Conservation (phyloP, 2,329 filamentous ascomycete genomes). For the Phialemonium atrogriseum region DNA sequence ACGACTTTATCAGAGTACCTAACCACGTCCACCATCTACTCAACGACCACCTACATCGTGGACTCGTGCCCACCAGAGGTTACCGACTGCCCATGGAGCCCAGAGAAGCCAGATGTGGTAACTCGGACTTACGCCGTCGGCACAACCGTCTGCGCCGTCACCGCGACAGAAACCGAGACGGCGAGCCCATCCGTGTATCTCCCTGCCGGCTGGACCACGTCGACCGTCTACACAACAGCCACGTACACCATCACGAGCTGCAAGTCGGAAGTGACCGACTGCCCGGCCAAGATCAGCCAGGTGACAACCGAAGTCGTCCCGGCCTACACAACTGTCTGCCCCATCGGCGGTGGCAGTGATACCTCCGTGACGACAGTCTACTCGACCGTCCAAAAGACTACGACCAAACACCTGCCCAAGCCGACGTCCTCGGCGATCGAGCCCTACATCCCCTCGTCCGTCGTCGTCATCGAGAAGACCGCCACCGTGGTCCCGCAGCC, state of each 20-base stretch:
- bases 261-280: constrained; percentile 24
- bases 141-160: constrained; percentile 23
- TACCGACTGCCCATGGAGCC: constrained; percentile 17
- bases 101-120: constrained; percentile 16
- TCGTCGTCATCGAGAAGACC: neutral
- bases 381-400: constrained; percentile 1
- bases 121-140: constrained; percentile 20
- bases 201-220: constrained; percentile 13
- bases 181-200: constrained; percentile 5
- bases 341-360: constrained; percentile 5
- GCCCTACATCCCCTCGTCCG: too few species aligned
- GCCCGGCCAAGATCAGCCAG: constrained; percentile 28
- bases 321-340: constrained; percentile 27
- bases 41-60: constrained; percentile 22
- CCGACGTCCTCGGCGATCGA: constrained; percentile 1
- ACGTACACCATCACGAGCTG: constrained; percentile 24
- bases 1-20: constrained; percentile 4
- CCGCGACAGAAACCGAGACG: constrained; percentile 7
- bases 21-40: constrained; percentile 24
- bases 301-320: constrained; percentile 23
- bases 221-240: constrained; percentile 23
- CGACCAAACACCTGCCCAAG: neutral
- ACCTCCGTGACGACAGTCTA: neutral
- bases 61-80: constrained; percentile 21
- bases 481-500: constrained; percentile 1